Percentiles rank a stretch among this genome's conserved stretches.
These are phyloP conservation scores for Edaphochlamys debaryana DNA, from an alignment of 139 green algal species.

Conservation along the genomic window DNA sequence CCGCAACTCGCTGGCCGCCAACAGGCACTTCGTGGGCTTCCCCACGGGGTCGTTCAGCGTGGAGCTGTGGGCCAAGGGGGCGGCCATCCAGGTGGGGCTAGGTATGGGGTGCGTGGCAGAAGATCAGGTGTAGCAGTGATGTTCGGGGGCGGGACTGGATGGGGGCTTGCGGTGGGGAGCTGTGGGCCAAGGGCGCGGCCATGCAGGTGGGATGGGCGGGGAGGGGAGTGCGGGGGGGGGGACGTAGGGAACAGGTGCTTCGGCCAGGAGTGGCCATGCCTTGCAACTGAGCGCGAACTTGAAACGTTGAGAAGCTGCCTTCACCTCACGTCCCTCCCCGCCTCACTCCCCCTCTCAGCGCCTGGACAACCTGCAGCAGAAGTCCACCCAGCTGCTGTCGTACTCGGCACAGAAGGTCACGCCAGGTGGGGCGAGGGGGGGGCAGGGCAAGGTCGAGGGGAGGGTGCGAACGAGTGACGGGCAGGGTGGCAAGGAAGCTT, in stretches of 20 bases:
- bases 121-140: no score
- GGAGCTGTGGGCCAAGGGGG: slow-evolving; percentile 82
- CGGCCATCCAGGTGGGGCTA: slow-evolving; percentile 20
- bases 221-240: no score
- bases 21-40: slow-evolving; percentile 65
- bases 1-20: slow-evolving; percentile 87
- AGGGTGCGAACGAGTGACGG: no score
- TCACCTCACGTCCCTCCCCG: no score
- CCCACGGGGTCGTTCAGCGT: slow-evolving; percentile 71
- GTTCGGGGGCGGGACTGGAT: not conserved
- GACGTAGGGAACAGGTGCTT: no score
- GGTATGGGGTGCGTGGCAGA: no score
- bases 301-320: no score
- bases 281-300: no score
- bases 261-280: no score
- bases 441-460: no score
- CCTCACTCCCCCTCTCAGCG: not conserved
- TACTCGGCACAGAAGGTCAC: slow-evolving; percentile 39
- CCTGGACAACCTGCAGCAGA: slow-evolving; percentile 35
- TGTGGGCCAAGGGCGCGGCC: slow-evolving; percentile 14
- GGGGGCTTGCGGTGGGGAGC: slow-evolving; percentile 9
- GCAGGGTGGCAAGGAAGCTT: no score
- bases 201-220: slow-evolving; percentile 32
- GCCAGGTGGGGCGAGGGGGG: no score
- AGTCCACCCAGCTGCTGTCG: slow-evolving; percentile 20